Percentiles rank a stretch among this genome's conserved stretches.
phyloP scores from a whole-genome alignment of 768 basidiomycete species.

The Postia placenta region DNA sequence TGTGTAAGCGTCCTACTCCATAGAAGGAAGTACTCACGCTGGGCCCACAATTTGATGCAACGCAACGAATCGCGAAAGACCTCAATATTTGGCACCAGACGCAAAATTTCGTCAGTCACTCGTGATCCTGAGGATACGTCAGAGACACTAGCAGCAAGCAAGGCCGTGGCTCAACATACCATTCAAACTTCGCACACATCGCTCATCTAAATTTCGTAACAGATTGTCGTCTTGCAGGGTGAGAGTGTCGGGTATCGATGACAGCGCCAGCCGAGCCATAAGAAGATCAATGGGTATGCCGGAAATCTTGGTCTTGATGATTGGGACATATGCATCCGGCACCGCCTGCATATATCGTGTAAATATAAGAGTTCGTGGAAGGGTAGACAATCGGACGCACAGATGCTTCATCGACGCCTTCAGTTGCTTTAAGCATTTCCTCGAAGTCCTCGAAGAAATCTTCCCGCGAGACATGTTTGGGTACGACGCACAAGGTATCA shows the following conservation, averaged over 20 bases:
- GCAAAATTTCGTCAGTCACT: constrained; percentile 92
- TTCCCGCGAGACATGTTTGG: constrained; percentile 91
- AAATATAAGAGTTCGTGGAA: too few species aligned
- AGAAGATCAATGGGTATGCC: constrained; percentile 93
- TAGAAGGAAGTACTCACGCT: constrained; percentile 49
- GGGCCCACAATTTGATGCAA: constrained; percentile 97
- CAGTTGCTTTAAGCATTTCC: constrained; percentile 75
- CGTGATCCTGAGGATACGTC: constrained; percentile 66
- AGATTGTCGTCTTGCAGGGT: constrained; percentile 88
- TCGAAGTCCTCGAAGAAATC: constrained; percentile 95
- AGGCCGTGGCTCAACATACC: constrained; percentile 37
- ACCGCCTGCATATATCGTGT: constrained; percentile 71
- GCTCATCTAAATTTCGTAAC: constrained; percentile 87
- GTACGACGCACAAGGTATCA: constrained; percentile 97
- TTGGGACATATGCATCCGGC: constrained; percentile 93
- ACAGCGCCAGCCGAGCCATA: constrained; percentile 83
- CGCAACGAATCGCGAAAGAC: constrained; percentile 93
- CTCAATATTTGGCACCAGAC: constrained; percentile 88
- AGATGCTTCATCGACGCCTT: constrained; percentile 84
- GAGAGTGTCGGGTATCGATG: constrained; percentile 88
- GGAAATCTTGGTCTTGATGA: constrained; percentile 86
- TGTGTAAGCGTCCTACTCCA: neutral
- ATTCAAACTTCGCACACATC: constrained; percentile 91
- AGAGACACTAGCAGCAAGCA: neutral
- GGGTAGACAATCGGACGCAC: constrained; percentile 42